Evolutionary conservation across 768 basidiomycete species (phyloP).

Genomic region (Serendipita sp.): DNA sequence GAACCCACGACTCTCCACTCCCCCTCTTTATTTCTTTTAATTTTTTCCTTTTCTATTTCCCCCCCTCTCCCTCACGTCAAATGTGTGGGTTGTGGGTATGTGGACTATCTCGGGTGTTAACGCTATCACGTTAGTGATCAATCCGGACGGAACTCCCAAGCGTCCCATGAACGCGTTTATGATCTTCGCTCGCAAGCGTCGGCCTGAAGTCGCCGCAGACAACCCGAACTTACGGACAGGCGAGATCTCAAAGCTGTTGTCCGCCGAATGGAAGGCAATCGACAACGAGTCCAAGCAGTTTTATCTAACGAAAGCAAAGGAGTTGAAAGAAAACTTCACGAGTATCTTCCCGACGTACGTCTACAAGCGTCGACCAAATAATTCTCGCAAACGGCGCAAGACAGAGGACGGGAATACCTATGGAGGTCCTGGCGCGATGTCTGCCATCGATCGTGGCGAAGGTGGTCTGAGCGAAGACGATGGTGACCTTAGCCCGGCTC

Average conservation of each 20-base stretch:
- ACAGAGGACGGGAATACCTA: slow-evolving; percentile 16
- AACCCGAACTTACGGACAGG: slow-evolving; percentile 83
- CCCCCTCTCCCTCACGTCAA: too few species aligned
- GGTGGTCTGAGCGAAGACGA: slow-evolving; percentile 4
- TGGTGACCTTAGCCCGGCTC: background rate
- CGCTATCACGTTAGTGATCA: slow-evolving; percentile 23
- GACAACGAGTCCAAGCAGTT: slow-evolving; percentile 65
- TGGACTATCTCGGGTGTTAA: too few species aligned
- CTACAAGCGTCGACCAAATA: slow-evolving; percentile 75
- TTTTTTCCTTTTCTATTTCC: too few species aligned
- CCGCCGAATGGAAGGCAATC: slow-evolving; percentile 78
- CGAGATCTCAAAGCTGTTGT: slow-evolving; percentile 76
- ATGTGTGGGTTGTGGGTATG: too few species aligned
- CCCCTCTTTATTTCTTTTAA: background rate
- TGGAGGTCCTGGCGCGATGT: background rate
- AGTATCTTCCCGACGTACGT: slow-evolving; percentile 79
- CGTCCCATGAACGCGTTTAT: slow-evolving; percentile 91
- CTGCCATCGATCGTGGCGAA: background rate
- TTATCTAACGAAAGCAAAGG: slow-evolving; percentile 75
- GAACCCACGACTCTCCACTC: background rate
- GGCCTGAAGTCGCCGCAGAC: slow-evolving; percentile 73
- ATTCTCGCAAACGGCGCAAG: slow-evolving; percentile 52
- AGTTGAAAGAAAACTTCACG: slow-evolving; percentile 75
- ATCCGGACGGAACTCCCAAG: slow-evolving; percentile 76
- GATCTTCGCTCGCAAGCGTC: slow-evolving; percentile 72